Evolutionary conservation across 352 stramenopile genomes (phyloP).

Genomic region (Paralagenidium karlingii): DNA sequence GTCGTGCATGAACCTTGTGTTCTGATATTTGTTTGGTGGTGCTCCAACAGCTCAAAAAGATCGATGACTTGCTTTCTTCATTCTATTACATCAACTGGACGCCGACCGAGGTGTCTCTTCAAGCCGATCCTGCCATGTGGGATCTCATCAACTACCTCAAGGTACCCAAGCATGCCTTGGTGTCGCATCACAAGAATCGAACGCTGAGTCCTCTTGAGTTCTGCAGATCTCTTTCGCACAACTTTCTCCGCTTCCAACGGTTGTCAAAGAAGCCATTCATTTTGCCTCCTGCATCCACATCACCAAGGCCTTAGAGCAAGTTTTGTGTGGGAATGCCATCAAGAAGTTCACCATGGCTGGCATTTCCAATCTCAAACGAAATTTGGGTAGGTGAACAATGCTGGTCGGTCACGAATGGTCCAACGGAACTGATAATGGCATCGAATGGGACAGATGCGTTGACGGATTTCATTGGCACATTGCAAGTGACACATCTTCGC

Average conservation of each 20-base stretch:
- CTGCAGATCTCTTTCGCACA: constrained; percentile 57
- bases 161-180: constrained; percentile 2
- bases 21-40: constrained; percentile 1
- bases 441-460: too few relatives aligned
- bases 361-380: constrained; percentile 66
- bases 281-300: constrained; percentile 74
- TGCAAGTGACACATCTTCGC: constrained; percentile 40
- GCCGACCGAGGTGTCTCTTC: constrained; percentile 29
- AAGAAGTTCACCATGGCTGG: constrained; percentile 62
- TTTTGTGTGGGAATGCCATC: constrained; percentile 37
- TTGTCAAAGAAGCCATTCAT: constrained; percentile 51
- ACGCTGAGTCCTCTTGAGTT: not conserved
- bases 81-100: constrained; percentile 76
- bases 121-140: constrained; percentile 68
- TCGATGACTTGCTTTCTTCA: constrained; percentile 57
- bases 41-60: constrained; percentile 51
- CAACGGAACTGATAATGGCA: not conserved
- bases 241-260: constrained; percentile 31
- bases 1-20: not conserved
- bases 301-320: constrained; percentile 57
- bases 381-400: constrained; percentile 19
- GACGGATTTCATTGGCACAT: constrained; percentile 42
- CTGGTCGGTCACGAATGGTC: not conserved
- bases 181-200: not conserved
- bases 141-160: constrained; percentile 80